Conservation (phyloP, 805 yeast genomes). For the Ogataea siamensis region DNA sequence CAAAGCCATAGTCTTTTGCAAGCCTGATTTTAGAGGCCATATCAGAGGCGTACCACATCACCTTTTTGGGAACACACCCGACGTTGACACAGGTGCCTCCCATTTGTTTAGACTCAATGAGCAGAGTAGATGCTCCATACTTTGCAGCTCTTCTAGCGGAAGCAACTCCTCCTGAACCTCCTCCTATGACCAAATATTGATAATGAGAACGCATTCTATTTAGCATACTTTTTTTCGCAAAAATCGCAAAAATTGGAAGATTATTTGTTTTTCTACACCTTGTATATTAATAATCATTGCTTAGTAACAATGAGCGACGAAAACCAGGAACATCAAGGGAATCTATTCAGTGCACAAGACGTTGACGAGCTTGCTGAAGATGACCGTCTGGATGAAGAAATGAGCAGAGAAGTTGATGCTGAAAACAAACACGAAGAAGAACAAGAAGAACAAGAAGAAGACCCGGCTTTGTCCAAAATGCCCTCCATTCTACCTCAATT, state of each 20-base stretch:
- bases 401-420: slow-evolving; percentile 10
- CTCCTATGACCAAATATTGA: slow-evolving; percentile 94
- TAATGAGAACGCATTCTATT: slow-evolving; percentile 51
- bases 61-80: slow-evolving; percentile 98
- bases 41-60: slow-evolving; percentile 98
- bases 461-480: slow-evolving; percentile 27
- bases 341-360: slow-evolving; percentile 21
- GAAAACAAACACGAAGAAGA: slow-evolving; percentile 5
- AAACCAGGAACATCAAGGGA: slow-evolving; percentile 11
- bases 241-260: no score
- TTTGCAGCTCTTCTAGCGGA: slow-evolving; percentile 94
- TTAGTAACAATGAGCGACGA: slow-evolving; percentile 4
- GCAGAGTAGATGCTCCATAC: slow-evolving; percentile 83
- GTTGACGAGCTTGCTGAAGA: slow-evolving; percentile 29
- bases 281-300: background rate
- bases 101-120: slow-evolving; percentile 76
- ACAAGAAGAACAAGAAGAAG: slow-evolving; percentile 22
- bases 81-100: slow-evolving; percentile 99
- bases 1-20: slow-evolving; percentile 82
- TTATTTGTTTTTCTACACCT: slow-evolving; percentile 1
- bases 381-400: slow-evolving; percentile 32
- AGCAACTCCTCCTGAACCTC: slow-evolving; percentile 99
- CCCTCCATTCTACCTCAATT: slow-evolving; percentile 43
- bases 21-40: slow-evolving; percentile 72
- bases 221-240: slow-evolving; percentile 21